phyloP scores from a whole-genome alignment of 805 yeast genomes.

The Wickerhamomyces chaumierensis region DNA sequence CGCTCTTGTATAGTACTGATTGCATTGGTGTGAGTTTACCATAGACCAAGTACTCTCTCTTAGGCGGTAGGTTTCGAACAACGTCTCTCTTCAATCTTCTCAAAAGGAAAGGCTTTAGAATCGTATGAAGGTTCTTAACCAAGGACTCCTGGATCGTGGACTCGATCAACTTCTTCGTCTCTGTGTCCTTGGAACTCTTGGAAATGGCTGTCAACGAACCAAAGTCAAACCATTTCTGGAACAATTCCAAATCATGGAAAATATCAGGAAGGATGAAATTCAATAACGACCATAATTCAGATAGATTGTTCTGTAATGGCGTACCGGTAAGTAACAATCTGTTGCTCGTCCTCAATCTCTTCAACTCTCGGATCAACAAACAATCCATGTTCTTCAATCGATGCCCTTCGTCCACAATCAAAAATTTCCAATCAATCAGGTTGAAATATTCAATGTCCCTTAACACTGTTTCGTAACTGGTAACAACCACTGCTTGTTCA shows the following conservation, averaged over 20 bases:
- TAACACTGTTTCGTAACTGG: slow-evolving; percentile 75
- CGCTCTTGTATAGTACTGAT: slow-evolving; percentile 44
- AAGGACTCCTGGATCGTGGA: slow-evolving; percentile 47
- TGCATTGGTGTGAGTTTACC: slow-evolving; percentile 58
- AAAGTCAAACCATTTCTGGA: slow-evolving; percentile 92
- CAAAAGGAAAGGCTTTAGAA: slow-evolving; percentile 76
- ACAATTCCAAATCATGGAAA: slow-evolving; percentile 78
- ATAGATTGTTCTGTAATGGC: slow-evolving; percentile 83
- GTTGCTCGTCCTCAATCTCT: slow-evolving; percentile 53
- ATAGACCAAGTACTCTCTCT: slow-evolving; percentile 79
- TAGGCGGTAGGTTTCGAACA: slow-evolving; percentile 63
- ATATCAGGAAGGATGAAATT: slow-evolving; percentile 90
- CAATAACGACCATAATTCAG: slow-evolving; percentile 85
- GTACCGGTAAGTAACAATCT: slow-evolving; percentile 88
- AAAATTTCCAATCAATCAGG: slow-evolving; percentile 58
- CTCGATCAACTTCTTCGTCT: slow-evolving; percentile 41
- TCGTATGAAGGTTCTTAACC: slow-evolving; percentile 72
- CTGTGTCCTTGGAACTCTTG: slow-evolving; percentile 21
- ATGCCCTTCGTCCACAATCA: slow-evolving; percentile 95
- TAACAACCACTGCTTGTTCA: slow-evolving; percentile 45
- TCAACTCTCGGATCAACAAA: slow-evolving; percentile 59
- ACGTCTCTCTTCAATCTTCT: slow-evolving; percentile 75
- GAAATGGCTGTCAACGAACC: slow-evolving; percentile 38
- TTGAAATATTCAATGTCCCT: slow-evolving; percentile 51
- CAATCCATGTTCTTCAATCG: slow-evolving; percentile 80